A percentile compares a stretch with the other conserved stretches of the same genome.
phyloP scores from a whole-genome alignment of 495 filamentous ascomycete genomes.

The Lasiosphaeriaceae sp. region DNA sequence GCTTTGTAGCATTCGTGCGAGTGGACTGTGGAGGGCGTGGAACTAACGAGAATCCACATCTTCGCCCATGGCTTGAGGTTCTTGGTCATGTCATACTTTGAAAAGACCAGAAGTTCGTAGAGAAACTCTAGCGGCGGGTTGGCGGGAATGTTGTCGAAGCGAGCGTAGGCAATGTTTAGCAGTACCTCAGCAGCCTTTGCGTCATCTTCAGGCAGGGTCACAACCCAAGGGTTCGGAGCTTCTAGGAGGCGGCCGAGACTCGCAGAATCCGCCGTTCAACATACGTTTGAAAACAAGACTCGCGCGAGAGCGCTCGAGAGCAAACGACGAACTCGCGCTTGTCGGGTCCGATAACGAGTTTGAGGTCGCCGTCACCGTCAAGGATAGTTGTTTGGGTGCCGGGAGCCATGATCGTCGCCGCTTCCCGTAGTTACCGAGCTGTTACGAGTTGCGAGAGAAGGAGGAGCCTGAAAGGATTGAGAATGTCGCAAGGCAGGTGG shows the following conservation, averaged over 20 bases:
- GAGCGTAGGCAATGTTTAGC: neutral
- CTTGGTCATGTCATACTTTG: conserved; percentile 5
- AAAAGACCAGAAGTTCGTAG: neutral
- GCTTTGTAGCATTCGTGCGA: neutral
- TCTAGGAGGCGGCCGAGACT: neutral
- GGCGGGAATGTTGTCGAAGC: neutral
- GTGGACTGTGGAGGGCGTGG: neutral
- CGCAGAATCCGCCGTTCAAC: neutral
- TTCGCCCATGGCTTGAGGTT: neutral
- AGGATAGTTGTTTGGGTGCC: neutral
- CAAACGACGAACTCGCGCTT: neutral
- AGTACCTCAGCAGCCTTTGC: neutral
- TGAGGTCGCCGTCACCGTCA: neutral
- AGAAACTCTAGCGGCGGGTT: neutral
- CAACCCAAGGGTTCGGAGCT: neutral
- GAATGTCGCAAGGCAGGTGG: too few relatives aligned
- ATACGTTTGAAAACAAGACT: neutral
- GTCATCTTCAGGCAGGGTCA: neutral
- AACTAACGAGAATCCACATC: neutral
- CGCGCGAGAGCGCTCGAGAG: neutral
- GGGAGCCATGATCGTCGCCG: too few relatives aligned
- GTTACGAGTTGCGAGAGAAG: too few relatives aligned
- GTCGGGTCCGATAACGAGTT: neutral
- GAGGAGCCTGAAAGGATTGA: too few relatives aligned
- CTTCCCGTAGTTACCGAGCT: too few relatives aligned